These are phyloP conservation scores for Coniochaeta sp. DNA, from an alignment of 2,329 filamentous ascomycete genomes.

Conservation along the genomic window DNA sequence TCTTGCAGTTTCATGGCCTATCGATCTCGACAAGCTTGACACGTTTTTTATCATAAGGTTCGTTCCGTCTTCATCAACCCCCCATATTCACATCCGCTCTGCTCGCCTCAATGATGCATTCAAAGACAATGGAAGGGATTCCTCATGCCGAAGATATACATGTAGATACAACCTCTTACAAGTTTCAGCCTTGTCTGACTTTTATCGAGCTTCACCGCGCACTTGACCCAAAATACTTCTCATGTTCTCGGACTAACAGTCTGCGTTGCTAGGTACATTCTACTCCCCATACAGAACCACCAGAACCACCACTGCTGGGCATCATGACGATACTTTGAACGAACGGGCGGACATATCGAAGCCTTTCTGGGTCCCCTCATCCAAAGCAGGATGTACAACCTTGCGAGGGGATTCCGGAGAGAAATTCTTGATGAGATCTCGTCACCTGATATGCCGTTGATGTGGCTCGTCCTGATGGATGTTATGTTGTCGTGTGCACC, in stretches of 20 bases:
- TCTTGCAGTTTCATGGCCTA: neutral
- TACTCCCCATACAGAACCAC: constrained; percentile 5
- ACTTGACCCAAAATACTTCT: constrained; percentile 10
- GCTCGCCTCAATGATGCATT: constrained; percentile 46
- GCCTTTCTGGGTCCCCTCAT: constrained; percentile 33
- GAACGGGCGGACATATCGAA: constrained; percentile 64
- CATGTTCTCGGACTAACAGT: constrained; percentile 25
- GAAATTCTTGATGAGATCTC: constrained; percentile 59
- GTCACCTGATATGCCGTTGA: constrained; percentile 47
- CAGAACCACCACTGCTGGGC: constrained; percentile 21
- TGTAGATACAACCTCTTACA: constrained; percentile 45
- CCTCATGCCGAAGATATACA: constrained; percentile 58
- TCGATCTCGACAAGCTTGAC: neutral
- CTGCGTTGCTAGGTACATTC: constrained; percentile 33
- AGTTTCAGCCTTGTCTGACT: constrained; percentile 65
- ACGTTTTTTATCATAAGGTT: constrained; percentile 38
- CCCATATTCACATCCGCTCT: constrained; percentile 7
- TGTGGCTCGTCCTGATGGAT: constrained; percentile 18
- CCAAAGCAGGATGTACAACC: constrained; percentile 54
- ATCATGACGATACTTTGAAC: constrained; percentile 59
- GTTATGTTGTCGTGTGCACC: neutral
- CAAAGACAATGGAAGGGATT: constrained; percentile 57
- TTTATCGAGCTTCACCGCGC: constrained; percentile 13
- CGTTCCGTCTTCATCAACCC: constrained; percentile 15
- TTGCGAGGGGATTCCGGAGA: constrained; percentile 40